Evolutionary conservation across 2,329 filamentous ascomycete species (phyloP).

Genomic region (Scedosporium aurantiacum): DNA sequence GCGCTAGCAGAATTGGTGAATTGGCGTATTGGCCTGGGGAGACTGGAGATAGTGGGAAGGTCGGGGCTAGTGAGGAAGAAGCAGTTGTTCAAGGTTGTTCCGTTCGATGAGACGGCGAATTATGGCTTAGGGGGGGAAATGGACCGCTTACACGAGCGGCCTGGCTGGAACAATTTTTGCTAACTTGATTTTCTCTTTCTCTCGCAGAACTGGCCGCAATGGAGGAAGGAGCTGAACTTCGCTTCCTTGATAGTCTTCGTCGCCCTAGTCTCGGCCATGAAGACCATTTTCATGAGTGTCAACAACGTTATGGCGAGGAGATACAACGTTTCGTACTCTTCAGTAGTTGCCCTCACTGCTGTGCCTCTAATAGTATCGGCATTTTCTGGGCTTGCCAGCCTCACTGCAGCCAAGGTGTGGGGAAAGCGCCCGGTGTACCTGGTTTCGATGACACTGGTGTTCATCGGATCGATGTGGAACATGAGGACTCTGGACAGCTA

Average conservation of each 20-base stretch:
- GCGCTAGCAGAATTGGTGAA: background rate
- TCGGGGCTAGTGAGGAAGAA: background rate
- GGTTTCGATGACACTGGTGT: conserved; percentile 30
- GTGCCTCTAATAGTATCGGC: conserved; percentile 40
- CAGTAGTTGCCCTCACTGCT: conserved; percentile 38
- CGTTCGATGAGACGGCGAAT: no score
- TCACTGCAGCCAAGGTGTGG: conserved; percentile 31
- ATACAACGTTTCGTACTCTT: conserved; percentile 34
- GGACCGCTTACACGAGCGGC: background rate
- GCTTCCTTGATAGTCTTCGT: conserved; percentile 34
- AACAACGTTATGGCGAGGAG: conserved; percentile 30
- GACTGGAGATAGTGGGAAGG: background rate
- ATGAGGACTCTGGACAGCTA: conserved; percentile 29
- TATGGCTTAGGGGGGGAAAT: background rate
- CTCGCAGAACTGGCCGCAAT: conserved; percentile 41
- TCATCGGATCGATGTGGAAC: conserved; percentile 41
- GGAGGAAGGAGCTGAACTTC: conserved; percentile 40
- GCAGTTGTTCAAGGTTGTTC: background rate
- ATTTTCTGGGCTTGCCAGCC: conserved; percentile 29
- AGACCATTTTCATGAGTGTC: conserved; percentile 41
- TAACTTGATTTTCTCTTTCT: background rate
- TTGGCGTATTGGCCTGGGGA: background rate
- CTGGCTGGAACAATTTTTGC: background rate
- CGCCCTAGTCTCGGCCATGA: conserved; percentile 37
- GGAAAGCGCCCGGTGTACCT: conserved; percentile 46